Evolutionary conservation across 495 filamentous ascomycete species (phyloP).

Genomic region (Sporormia fimetaria): DNA sequence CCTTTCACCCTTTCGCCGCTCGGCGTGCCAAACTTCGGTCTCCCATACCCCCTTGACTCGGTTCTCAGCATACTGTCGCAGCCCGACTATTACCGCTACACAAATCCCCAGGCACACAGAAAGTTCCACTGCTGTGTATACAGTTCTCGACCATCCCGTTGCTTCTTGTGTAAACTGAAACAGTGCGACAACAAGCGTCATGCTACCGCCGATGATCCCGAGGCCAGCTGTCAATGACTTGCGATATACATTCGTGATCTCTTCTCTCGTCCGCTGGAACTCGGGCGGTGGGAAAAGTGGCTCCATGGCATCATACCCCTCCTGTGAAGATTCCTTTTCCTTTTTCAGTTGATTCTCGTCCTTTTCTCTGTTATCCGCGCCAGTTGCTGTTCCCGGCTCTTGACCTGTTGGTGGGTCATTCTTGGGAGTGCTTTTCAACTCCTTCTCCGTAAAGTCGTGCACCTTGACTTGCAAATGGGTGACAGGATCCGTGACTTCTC

Average conservation of each 20-base stretch:
- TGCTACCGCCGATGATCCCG: slow-evolving; percentile 21
- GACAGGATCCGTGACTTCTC: slow-evolving; percentile 61
- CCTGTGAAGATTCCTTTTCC: slow-evolving; percentile 41
- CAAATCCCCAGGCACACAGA: slow-evolving; percentile 23
- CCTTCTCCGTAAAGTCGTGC: slow-evolving; percentile 51
- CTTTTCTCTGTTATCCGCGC: slow-evolving; percentile 39
- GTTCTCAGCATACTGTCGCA: slow-evolving; percentile 44
- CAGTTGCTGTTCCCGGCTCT: slow-evolving; percentile 36
- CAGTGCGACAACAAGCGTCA: slow-evolving; percentile 23
- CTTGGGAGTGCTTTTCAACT: slow-evolving; percentile 44
- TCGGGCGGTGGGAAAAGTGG: slow-evolving; percentile 53
- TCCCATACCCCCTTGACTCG: slow-evolving; percentile 46
- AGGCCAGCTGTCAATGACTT: slow-evolving; percentile 38
- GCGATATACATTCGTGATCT: slow-evolving; percentile 39
- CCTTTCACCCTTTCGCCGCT: slow-evolving; percentile 37
- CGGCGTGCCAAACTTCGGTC: slow-evolving; percentile 51
- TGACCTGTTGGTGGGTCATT: slow-evolving; percentile 41
- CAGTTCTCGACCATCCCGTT: slow-evolving; percentile 16
- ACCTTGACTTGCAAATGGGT: slow-evolving; percentile 55
- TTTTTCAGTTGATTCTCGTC: slow-evolving; percentile 34
- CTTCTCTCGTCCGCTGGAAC: slow-evolving; percentile 39
- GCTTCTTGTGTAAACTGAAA: slow-evolving; percentile 14
- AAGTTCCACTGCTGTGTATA: slow-evolving; percentile 16
- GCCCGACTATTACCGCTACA: slow-evolving; percentile 33
- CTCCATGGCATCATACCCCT: slow-evolving; percentile 40